Base-by-base conservation (phyloP, 371 early-diverging fungal genomes). In the Rhizopus stolonifer region DNA sequence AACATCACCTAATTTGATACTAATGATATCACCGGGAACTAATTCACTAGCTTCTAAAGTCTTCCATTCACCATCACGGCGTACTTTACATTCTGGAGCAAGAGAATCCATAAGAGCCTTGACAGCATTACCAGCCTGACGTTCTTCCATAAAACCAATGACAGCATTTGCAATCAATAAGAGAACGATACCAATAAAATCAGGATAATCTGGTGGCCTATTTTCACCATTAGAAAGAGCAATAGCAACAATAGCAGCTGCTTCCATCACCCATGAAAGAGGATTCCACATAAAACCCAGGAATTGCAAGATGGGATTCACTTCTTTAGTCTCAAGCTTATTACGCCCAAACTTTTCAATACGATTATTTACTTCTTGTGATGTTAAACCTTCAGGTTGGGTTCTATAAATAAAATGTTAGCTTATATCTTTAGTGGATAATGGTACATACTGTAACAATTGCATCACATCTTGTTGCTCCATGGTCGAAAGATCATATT, bases 141-240 rank as follows among this genome's bases (percentile, higher is more conserved):
- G 82, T 74, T 93, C 94, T 74, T 93, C 91, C 65, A 81, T 65
- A 73, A 75, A 94, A 56, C 94, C 94, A 56, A 94, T 91, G 67
- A 74, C 67, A 44, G 94, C 87, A 72, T 94, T 94, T 57, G 80
- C 83, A 48, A 93, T 55, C 64, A 93, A 69, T 34, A 94, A 81
- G 34, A 86, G 58, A 13, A 91, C 66, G 64, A 94, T 84, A 75
- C 90, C 91, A 34, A 85, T 88, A 56, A 94, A 87, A 70, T 93
- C 92, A 47, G 83, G 79, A 81, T 89, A 92, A 68, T 91, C 88
- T 23, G 86, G 86, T 7, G 88, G 72, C 53, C 63, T 44, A 40
- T 75, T 74, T 29, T 80, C 79, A 60, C 64, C 87, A 68, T 87
- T 87, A 56, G 84, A 82, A 22, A 87, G 67, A 6, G 68, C 85